phyloP scores from a whole-genome alignment of 106 monocot species.

The Dendrobium chrysotoxum region DNA sequence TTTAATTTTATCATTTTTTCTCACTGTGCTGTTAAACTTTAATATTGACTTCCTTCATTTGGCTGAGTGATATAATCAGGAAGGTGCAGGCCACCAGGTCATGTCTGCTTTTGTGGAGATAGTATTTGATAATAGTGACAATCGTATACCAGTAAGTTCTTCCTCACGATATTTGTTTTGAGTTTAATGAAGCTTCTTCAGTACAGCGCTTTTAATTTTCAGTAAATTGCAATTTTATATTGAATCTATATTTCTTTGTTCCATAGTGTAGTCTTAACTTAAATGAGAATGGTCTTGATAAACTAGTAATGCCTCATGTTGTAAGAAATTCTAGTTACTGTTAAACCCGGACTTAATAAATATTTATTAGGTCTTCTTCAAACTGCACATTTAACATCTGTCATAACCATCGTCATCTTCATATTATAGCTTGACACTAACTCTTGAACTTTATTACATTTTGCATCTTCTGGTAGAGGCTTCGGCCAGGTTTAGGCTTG shows the following conservation, averaged over 20 bases:
- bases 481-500: neutral
- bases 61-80: conserved; percentile 29
- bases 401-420: neutral
- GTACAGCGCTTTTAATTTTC: neutral
- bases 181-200: neutral
- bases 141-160: conserved; percentile 83
- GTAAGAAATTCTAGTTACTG: neutral
- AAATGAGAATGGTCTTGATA: neutral
- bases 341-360: neutral
- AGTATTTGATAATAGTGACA: conserved; percentile 96
- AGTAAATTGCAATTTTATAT: neutral
- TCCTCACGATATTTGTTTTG: neutral
- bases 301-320: neutral
- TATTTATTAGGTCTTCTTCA: neutral
- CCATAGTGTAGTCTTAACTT: neutral
- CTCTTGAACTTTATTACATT: neutral
- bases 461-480: neutral
- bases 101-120: conserved; percentile 99
- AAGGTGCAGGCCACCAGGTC: conserved; percentile 94
- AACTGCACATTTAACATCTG: neutral
- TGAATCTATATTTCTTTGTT: neutral
- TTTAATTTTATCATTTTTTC: neutral
- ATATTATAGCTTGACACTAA: neutral
- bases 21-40: neutral
- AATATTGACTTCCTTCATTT: neutral